Conservation (phyloP, 202 grass and related monocot species). For the Tripidium arundinaceum region DNA sequence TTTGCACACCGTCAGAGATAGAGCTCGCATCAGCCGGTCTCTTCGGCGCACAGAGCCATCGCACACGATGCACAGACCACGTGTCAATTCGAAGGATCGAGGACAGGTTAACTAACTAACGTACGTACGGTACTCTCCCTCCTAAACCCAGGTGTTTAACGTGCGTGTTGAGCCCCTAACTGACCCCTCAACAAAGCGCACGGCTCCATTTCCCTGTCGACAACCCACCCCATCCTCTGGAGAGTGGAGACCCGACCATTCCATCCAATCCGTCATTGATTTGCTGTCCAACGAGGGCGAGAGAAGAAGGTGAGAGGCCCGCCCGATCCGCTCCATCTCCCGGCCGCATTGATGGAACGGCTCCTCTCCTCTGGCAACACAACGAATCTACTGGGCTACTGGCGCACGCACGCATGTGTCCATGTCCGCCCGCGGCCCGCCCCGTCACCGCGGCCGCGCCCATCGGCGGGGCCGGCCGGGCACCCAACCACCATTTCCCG, state of each 20-base stretch:
- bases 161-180: neutral
- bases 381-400: constrained; percentile 20
- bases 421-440: neutral
- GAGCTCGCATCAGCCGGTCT: neutral
- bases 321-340: too few species aligned
- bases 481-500: constrained; percentile 27
- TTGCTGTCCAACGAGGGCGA: too few species aligned
- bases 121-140: neutral
- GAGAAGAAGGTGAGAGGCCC: too few species aligned
- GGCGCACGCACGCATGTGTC: neutral
- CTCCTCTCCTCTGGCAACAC: too few species aligned
- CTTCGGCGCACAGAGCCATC: too few species aligned
- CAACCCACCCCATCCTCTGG: neutral
- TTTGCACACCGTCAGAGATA: neutral
- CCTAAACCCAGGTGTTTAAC: constrained; percentile 13
- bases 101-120: neutral
- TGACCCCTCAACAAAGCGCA: neutral
- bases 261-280: neutral
- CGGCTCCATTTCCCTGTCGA: constrained; percentile 5
- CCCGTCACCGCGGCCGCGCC: neutral
- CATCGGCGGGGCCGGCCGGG: too few species aligned
- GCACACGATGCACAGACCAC: neutral
- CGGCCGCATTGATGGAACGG: neutral
- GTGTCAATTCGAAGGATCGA: too few species aligned
- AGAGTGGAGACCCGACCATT: too few species aligned